Base-by-base conservation (phyloP, 1,139 yeast species). In the Zygosaccharomyces pseudobailii region DNA sequence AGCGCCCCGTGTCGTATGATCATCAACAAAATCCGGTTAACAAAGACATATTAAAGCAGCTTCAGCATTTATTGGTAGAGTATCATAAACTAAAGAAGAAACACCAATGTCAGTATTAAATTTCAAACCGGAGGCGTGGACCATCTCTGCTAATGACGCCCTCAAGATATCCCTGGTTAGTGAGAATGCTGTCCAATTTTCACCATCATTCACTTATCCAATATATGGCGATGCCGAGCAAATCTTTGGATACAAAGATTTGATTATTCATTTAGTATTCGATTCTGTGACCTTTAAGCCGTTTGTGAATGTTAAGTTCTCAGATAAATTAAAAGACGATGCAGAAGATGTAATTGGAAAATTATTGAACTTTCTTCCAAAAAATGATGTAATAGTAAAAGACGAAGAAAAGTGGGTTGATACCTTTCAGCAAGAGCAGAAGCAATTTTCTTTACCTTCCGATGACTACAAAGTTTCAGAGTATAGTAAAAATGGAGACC, bases 181-280 rank as follows among this genome's bases (percentile, higher is more conserved):
- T 50, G 72, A 77, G 2, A 67, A 72, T 5, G 76, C 79, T 2
- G 78, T 84, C 13, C 70, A 78, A 3, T 83, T 84, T 69, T 70
- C 75, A 31, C 97, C 98, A 0, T 65, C 70, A 19, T 90, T 87
- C 68, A 90, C 97, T 1, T 92, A 92, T 66, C 96, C 97, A 2
- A 83, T 92, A 10, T 92, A 80, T 70, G 97, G 97, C 7, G 96
- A 89, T 47, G 76, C 88, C 2, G 98, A 94, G 64, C 82, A 84
- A 45, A 82, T 94, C 7, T 88, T 82, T 63, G 99, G 99, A 2
- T 94, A 80, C 63, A 75, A 83, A 55, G 84, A 80, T 58, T 72
- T 90, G 40, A 71, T 73, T 39, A 76, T 81, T 49, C 56, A 67
- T 53, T 58, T 83, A 22, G 79, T 75, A 3, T 80, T 80, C 59